Conservation (phyloP, 2,329 filamentous ascomycete genomes). For the Cryphonectria radicalis region DNA sequence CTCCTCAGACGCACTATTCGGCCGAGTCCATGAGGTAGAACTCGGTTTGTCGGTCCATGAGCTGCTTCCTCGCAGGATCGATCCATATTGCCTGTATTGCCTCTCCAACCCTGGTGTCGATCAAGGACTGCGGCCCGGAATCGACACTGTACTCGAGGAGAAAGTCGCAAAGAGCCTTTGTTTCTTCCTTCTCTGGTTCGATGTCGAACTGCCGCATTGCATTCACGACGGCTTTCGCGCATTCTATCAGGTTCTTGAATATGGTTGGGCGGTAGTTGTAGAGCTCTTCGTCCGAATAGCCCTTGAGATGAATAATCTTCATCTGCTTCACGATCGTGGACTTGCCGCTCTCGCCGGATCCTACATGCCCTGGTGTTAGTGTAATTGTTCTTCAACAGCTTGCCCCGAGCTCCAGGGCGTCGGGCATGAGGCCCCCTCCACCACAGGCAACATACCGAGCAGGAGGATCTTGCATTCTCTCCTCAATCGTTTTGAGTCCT, state of each 20-base stretch:
- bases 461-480: slow-evolving; percentile 99
- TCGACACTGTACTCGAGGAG: slow-evolving; percentile 88
- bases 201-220: slow-evolving; percentile 94
- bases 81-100: slow-evolving; percentile 89
- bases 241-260: slow-evolving; percentile 98
- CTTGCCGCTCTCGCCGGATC: slow-evolving; percentile 97
- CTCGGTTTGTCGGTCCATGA: slow-evolving; percentile 94
- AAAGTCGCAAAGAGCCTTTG: slow-evolving; percentile 76
- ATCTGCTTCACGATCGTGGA: slow-evolving; percentile 99
- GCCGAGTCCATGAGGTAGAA: slow-evolving; percentile 99
- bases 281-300: slow-evolving; percentile 92
- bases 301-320: slow-evolving; percentile 99
- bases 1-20: slow-evolving; percentile 75
- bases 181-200: slow-evolving; percentile 72
- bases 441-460: slow-evolving; percentile 68
- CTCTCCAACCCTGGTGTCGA: slow-evolving; percentile 79
- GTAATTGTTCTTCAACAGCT: not conserved
- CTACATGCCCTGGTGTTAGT: slow-evolving; percentile 52
- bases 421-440: not conserved
- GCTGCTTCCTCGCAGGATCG: slow-evolving; percentile 78
- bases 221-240: slow-evolving; percentile 87
- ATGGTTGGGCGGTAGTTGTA: slow-evolving; percentile 94
- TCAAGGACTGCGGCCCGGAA: slow-evolving; percentile 82
- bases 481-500: slow-evolving; percentile 89
- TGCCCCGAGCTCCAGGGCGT: not conserved